phyloP scores from a whole-genome alignment of 2,329 filamentous ascomycete species.

The Aspergillus tanneri region DNA sequence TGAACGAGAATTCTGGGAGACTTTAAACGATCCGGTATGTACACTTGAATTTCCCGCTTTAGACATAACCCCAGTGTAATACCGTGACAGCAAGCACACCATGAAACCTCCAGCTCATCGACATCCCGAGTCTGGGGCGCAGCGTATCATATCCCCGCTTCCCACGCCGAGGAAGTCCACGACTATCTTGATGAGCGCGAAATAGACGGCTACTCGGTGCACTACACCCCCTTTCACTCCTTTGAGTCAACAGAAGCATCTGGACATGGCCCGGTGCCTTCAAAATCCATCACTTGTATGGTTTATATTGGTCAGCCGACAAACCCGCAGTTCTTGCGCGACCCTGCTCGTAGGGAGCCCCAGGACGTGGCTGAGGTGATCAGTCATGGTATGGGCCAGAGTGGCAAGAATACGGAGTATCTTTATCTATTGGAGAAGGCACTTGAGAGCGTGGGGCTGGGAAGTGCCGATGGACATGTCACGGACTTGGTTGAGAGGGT shows the following conservation, averaged over 20 bases:
- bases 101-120: constrained; percentile 30
- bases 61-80: neutral
- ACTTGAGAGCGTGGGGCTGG: constrained; percentile 68
- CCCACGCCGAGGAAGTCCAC: constrained; percentile 75
- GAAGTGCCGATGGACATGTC: constrained; percentile 80
- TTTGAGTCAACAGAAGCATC: constrained; percentile 30
- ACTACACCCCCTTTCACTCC: constrained; percentile 81
- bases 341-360: constrained; percentile 63
- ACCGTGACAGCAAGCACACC: constrained; percentile 32
- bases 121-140: constrained; percentile 76
- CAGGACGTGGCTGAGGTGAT: constrained; percentile 79
- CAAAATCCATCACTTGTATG: constrained; percentile 56
- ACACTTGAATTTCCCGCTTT: neutral
- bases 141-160: constrained; percentile 77
- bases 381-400: constrained; percentile 71
- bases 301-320: constrained; percentile 94
- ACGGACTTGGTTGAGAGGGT: constrained; percentile 75
- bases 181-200: constrained; percentile 93
- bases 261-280: too few relatives aligned
- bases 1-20: constrained; percentile 77
- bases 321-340: constrained; percentile 80
- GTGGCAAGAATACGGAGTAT: constrained; percentile 88
- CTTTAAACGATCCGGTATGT: constrained; percentile 63
- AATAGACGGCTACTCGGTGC: constrained; percentile 95
- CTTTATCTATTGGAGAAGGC: constrained; percentile 76